Percentiles rank a stretch among this genome's conserved stretches.
Conservation (phyloP, 2,329 filamentous ascomycete genomes). For the Clarireedia paspali region DNA sequence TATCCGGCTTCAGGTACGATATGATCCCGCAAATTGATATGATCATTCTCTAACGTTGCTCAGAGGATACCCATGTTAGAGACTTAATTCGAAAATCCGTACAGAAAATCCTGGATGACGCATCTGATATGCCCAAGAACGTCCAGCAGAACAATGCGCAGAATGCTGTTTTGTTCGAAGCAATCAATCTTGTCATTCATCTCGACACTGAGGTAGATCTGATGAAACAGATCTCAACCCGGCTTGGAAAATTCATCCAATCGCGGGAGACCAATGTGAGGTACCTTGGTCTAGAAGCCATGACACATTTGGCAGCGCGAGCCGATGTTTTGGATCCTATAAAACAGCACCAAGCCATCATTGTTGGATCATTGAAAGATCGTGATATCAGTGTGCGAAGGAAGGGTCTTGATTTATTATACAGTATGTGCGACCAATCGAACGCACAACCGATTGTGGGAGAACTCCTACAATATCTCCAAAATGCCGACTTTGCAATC, state of each 20-base stretch:
- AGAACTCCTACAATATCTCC: conserved; percentile 87
- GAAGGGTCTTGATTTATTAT: conserved; percentile 90
- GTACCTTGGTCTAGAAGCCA: conserved; percentile 91
- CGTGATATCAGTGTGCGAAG: conserved; percentile 94
- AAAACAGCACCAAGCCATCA: conserved; percentile 95
- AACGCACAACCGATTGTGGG: conserved; percentile 91
- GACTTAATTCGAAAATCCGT: conserved; percentile 87
- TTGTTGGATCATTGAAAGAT: conserved; percentile 88
- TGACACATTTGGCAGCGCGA: conserved; percentile 93
- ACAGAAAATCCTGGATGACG: conserved; percentile 82
- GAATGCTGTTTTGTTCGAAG: conserved; percentile 95
- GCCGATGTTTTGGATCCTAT: conserved; percentile 94
- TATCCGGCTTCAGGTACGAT: conserved; percentile 80
- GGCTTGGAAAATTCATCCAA: conserved; percentile 90
- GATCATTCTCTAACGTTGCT: conserved; percentile 9
- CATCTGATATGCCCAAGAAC: conserved; percentile 92
- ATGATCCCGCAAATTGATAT: neutral
- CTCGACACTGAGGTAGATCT: conserved; percentile 89
- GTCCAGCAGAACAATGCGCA: conserved; percentile 99
- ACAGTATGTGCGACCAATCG: conserved; percentile 98
- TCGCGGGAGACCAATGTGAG: conserved; percentile 96
- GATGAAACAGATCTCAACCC: conserved; percentile 91
- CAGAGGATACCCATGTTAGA: conserved; percentile 86
- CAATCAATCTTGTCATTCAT: conserved; percentile 97
- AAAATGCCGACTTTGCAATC: conserved; percentile 95